Evolutionary conservation across 1,139 yeast species (phyloP).

Genomic region (Yamadazyma friedrichii): DNA sequence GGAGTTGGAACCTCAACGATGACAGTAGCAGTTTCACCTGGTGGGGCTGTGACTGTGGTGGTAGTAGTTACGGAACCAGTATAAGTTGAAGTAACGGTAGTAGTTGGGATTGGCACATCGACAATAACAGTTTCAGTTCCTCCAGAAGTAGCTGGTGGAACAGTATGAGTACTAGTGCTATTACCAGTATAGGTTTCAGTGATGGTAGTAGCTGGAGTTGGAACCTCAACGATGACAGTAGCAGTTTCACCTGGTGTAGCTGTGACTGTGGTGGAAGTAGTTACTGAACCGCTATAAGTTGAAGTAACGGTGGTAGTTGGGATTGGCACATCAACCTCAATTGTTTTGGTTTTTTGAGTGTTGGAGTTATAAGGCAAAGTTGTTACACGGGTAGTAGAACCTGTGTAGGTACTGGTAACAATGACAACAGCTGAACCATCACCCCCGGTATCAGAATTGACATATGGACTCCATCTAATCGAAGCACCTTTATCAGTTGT

Average conservation of each 20-base stretch:
- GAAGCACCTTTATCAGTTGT: background rate
- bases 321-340: conserved; percentile 9
- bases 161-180: conserved; percentile 9
- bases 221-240: conserved; percentile 13
- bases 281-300: conserved; percentile 12
- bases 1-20: conserved; percentile 12
- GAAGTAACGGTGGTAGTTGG: conserved; percentile 18
- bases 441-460: conserved; percentile 16
- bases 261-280: conserved; percentile 13
- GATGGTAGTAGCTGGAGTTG: conserved; percentile 10
- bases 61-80: background rate
- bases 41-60: conserved; percentile 9
- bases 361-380: conserved; percentile 17
- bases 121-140: conserved; percentile 13
- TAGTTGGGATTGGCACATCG: conserved; percentile 12
- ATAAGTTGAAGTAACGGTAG: conserved; percentile 3
- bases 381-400: conserved; percentile 19
- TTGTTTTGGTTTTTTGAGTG: conserved; percentile 20
- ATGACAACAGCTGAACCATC: conserved; percentile 22
- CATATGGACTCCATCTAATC: conserved; percentile 10
- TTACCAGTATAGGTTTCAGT: conserved; percentile 14
- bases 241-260: conserved; percentile 9
- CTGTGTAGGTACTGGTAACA: conserved; percentile 25
- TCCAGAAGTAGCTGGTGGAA: conserved; percentile 7
- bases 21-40: conserved; percentile 13